Base-by-base conservation (phyloP, 345 rosid genomes). In the Aquilaria sinensis region DNA sequence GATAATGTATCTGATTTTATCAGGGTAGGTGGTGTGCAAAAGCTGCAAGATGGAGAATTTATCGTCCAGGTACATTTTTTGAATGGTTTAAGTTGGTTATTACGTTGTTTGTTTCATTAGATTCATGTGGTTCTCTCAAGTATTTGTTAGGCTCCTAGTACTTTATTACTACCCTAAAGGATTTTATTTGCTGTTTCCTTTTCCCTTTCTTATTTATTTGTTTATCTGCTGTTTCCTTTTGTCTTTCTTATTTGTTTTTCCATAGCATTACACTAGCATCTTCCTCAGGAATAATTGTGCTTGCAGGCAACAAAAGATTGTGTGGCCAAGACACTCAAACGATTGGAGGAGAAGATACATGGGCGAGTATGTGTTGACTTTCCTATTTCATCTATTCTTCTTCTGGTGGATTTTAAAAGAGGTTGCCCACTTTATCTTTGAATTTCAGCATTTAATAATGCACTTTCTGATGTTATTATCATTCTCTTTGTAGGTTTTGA, bases 231-330 rank as follows among this genome's bases (percentile, higher is more conserved):
- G 43, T 37, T 37, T 51, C 10, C 29, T 65, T 31, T 50, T 33
- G 23, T 23, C 23, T 1, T 50, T 53, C 60, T 76, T 61, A n/a
- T 67, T 62, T 56, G 43, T 60, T 61, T 33, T 54, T 49, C 50
- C 2, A 51, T 57, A 45, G 65, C 53, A 47, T 16, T 15, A 49
- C 57, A 31, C 47, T 37, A 51, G 23, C 54, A 9, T 59, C 15
- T 51, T 48, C 61, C 52, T 47, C 51, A 34, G 30, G 16, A 29
- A 9, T 47, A 51, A 43, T 58, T 63, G 45, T 61, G 16, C 62
- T 67, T 77, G 63, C 82, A 95, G 99, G 96, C 97, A 67, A 95
- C 99, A 56, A 95, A 91, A 72, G 99, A 95, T 74, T 95, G 99
- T 69, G 96, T 95, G 31, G 86, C 96, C 64, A 95, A 89, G 81